These are phyloP conservation scores for Tetradesmus lagerheimii DNA, from an alignment of 139 green algal genomes.

Conservation along the genomic window DNA sequence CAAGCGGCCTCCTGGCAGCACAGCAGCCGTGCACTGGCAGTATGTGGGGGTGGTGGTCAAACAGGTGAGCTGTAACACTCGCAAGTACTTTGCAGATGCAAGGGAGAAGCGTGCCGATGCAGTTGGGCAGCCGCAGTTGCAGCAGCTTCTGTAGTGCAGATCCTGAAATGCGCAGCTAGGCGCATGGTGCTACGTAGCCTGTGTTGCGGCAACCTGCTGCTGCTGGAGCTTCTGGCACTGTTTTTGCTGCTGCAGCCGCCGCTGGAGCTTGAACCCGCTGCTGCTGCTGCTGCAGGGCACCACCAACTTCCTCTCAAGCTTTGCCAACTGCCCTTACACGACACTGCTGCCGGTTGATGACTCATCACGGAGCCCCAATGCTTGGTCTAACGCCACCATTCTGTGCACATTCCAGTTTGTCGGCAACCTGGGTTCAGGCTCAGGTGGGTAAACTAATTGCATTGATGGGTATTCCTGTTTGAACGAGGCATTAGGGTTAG, in stretches of 20 bases:
- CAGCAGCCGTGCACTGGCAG: neutral
- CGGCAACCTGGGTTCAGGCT: neutral
- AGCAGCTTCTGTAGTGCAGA: no score
- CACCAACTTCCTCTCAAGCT: neutral
- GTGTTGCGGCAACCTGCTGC: neutral
- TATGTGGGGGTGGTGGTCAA: neutral
- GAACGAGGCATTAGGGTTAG: neutral
- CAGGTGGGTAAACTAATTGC: neutral
- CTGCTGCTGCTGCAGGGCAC: constrained; percentile 12
- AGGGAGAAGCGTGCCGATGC: no score
- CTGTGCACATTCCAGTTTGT: neutral
- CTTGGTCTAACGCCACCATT: neutral
- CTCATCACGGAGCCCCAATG: neutral
- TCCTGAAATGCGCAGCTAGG: no score
- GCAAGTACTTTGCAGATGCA: no score
- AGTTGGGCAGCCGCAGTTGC: no score
- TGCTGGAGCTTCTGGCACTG: neutral
- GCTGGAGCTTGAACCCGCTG: no score
- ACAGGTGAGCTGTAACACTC: no score
- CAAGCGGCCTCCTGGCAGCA: neutral
- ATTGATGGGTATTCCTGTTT: no score
- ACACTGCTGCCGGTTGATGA: neutral
- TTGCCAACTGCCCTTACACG: neutral
- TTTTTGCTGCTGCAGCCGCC: neutral
- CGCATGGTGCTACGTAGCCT: no score